Evolutionary conservation across 2,329 filamentous ascomycete species (phyloP).

Genomic region (Zasmidium angulare): DNA sequence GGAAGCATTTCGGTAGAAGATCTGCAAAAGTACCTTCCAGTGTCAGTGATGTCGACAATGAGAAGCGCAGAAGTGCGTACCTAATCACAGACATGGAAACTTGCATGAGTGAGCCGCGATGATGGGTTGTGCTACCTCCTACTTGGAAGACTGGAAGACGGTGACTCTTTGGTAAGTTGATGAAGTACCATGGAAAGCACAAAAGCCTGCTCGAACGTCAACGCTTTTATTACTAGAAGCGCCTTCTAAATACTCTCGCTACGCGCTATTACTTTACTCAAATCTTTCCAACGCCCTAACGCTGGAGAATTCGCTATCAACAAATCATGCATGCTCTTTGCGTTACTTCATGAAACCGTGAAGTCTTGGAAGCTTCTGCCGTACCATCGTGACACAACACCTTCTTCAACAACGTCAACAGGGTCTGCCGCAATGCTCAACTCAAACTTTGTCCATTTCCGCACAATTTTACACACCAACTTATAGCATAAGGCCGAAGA

Average conservation of each 20-base stretch:
- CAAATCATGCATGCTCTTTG: constrained; percentile 13
- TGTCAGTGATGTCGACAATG: neutral
- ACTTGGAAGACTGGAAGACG: too few species aligned
- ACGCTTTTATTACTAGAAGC: constrained; percentile 3
- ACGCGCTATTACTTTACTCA: neutral
- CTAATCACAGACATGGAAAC: too few species aligned
- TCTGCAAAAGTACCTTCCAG: neutral
- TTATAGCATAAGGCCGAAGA: constrained; percentile 61
- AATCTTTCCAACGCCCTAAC: constrained; percentile 13
- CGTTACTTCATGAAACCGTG: constrained; percentile 10
- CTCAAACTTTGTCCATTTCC: neutral
- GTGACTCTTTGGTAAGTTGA: neutral
- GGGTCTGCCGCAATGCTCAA: neutral
- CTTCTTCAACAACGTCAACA: neutral
- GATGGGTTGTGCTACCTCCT: too few species aligned
- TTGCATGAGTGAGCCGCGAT: too few species aligned
- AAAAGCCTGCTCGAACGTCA: constrained; percentile 6
- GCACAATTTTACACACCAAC: neutral
- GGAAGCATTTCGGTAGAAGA: neutral
- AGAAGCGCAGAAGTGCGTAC: neutral
- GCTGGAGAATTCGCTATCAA: constrained; percentile 10
- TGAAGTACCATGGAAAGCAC: neutral
- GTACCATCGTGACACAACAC: neutral
- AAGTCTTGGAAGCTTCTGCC: neutral
- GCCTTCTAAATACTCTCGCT: neutral